Evolutionary conservation across 2,329 filamentous ascomycete genomes (phyloP).

Genomic region (Tolypocladium paradoxum): DNA sequence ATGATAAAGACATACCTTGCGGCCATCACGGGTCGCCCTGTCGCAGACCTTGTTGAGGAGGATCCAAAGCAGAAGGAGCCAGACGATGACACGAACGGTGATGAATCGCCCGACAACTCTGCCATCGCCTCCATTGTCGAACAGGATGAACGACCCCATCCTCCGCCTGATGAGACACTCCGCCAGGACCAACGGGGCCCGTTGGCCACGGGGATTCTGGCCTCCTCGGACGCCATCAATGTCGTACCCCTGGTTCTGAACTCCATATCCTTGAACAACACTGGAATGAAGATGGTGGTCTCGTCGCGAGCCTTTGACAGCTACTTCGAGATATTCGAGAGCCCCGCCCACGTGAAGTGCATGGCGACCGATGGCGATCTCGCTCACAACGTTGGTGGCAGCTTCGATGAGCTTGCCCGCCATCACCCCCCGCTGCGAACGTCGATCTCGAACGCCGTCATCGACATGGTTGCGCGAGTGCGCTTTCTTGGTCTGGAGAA

Average conservation of each 20-base stretch:
- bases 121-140: slow-evolving; percentile 26
- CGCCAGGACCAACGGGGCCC: slow-evolving; percentile 29
- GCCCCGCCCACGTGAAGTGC: slow-evolving; percentile 73
- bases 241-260: slow-evolving; percentile 82
- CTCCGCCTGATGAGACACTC: slow-evolving; percentile 40
- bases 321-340: slow-evolving; percentile 96
- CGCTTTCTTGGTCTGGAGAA: slow-evolving; percentile 61
- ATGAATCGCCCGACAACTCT: slow-evolving; percentile 27
- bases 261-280: slow-evolving; percentile 83
- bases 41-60: slow-evolving; percentile 22
- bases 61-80: slow-evolving; percentile 18
- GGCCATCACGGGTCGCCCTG: slow-evolving; percentile 53
- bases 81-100: slow-evolving; percentile 22
- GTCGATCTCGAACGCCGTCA: slow-evolving; percentile 72
- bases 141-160: slow-evolving; percentile 34
- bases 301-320: slow-evolving; percentile 71
- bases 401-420: slow-evolving; percentile 87
- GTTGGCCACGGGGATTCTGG: slow-evolving; percentile 63
- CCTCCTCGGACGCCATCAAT: slow-evolving; percentile 80
- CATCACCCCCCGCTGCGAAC: slow-evolving; percentile 80
- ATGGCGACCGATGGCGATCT: slow-evolving; percentile 64
- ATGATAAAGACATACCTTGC: slow-evolving; percentile 79
- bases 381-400: slow-evolving; percentile 63
- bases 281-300: slow-evolving; percentile 79
- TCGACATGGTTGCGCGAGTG: slow-evolving; percentile 81